Base-by-base conservation (phyloP, 1,284 basidiomycete species). In the Boletus semigastroideus region DNA sequence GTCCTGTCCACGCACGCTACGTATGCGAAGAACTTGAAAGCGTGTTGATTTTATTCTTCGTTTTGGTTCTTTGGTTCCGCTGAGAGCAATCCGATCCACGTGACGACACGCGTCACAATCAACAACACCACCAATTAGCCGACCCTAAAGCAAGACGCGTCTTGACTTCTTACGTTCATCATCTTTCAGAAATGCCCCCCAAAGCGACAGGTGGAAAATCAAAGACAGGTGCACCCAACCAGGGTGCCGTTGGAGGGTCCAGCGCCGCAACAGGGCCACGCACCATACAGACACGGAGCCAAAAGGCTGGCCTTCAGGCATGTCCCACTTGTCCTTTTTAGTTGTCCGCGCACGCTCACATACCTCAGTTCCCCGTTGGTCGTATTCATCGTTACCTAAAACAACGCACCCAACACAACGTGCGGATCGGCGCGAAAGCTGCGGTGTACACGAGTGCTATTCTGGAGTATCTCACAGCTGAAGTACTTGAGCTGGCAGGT, bases 361-460 rank as follows among this genome's bases (percentile, higher is more conserved):
- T 12, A 8, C n/a, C 5, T 10, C 17, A 93, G 91, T 94, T 94
- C 70, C 92, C 92, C 42, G 92, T 94, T 39, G 92, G 92, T 42
- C 92, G 92, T 89, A 92, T 95, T 53, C 93, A 94, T 71, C 88
- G 95, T 74, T 96, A 96, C 76, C 74, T 98, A 62, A 96, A 97
- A 74, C 86, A 87, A 68, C 84, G 91, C 63, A 96, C 94, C 34
- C 92, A 94, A 69, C 90, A 95, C 73, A 94, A 94, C 68, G 85
- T 98, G 49, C 90, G 93, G 36, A 92, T 95, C 60, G 93, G 92
- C 41, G 92, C 92, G 27, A 94, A 94, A 69, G 92, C 92, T 14
- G 92, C 93, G 6, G 92, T 95, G 9, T 95, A 94, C 69, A 90
- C 89, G n/a, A 86, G 88, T 36, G 92, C 93, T 25, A 92, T 95